Base-by-base conservation (phyloP, 2,329 filamentous ascomycete species). In the Fusarium sulawesiense region DNA sequence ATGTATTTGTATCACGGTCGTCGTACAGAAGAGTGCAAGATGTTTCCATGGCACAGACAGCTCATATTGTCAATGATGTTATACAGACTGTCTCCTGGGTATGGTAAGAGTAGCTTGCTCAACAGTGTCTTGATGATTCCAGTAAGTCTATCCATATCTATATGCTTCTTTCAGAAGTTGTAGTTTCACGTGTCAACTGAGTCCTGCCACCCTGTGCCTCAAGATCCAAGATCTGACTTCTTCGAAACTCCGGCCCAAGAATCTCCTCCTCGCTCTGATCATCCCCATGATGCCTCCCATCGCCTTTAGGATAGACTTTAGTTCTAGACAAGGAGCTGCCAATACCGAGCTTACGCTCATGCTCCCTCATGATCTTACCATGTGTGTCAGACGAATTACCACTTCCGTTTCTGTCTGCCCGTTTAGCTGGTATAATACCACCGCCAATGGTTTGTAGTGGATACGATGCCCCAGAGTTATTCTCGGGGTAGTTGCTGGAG, bases 251-350 rank as follows among this genome's bases (percentile, higher is more conserved):
- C 5, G 64, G 56, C 6, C 72, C 70, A 2, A 74, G 18, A 20
- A 74, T 74, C 13, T 68, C 62, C 32, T 74, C 70, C 21, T 74
- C 68, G 8, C 72, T 74, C 34, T 73, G 58, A 6, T 74, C 64
- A 9, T 67, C 62, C 1, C 47, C 45, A 3, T 56, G 55, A 12
- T 47, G 30, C 8, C 55, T 48, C 11, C 27, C 44, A 3, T 44
- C 51, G 1, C 32, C 49, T 3, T 56, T 46, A 1, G 59, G 47
- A n/a, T 73, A 71, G 2, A 59, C 14, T 7, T 23, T 47, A 0
- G 56, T 40, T 32, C 70, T 74, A 1, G 21, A 46, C n/a, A 65
- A 68, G 0, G 60, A 41, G 4, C 60, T 45, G 0, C 46, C 18
- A 0, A 60, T 14, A 1, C 66, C 72, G 3, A 70, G 7, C 23